Base-by-base conservation (phyloP, 345 rosid species). In the Salix exigua region DNA sequence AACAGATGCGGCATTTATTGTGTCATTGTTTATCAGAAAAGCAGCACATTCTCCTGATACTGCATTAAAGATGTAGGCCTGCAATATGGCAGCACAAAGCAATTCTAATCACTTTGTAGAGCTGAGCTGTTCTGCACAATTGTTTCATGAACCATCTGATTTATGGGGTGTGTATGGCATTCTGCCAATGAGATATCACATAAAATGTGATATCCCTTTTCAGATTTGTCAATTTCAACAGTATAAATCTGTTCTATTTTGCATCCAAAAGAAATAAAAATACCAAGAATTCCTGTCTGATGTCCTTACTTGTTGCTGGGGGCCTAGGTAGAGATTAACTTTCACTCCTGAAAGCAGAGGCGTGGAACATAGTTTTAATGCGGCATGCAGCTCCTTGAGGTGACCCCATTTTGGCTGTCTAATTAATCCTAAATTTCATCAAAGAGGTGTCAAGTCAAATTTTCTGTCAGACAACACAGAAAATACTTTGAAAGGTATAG, bases 401-500 rank as follows among this genome's bases (percentile, higher is more conserved):
- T 93, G 97, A 30, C 95, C 94, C 88, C 87, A 93, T 82, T 91
- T 90, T 10, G 98, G 97, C 78, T 90, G 89, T 75, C 92, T 85
- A 44, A 83, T 82, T 72, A 91, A 61, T 62, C 98, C 97, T 93
- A 55, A 9, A 82, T 19, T 21, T 71, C 26, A 69, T 68, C 50
- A 30, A 51, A 19, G 19, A n/a, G 26, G 0, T 18, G 1, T 21
- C 62, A 1, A 21, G 75, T n/a, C 14, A 26, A 42, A 38, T 18
- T 5, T 40, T 23, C 7, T 65, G 40, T 2, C 3, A 63, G 17
- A 63, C 16, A 28, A 65, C 33, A 65, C 66, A 62, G 28, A 23
- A n/a, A 10, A 63, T 55, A 40, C 13, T 30, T 26, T 4, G n/a
- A 51, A 48, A 48, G 25, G 4, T 18, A 18, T 21, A 4, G 1